These are phyloP conservation scores for Stereocaulon alpinum DNA, from an alignment of 495 filamentous ascomycete species.

Conservation along the genomic window DNA sequence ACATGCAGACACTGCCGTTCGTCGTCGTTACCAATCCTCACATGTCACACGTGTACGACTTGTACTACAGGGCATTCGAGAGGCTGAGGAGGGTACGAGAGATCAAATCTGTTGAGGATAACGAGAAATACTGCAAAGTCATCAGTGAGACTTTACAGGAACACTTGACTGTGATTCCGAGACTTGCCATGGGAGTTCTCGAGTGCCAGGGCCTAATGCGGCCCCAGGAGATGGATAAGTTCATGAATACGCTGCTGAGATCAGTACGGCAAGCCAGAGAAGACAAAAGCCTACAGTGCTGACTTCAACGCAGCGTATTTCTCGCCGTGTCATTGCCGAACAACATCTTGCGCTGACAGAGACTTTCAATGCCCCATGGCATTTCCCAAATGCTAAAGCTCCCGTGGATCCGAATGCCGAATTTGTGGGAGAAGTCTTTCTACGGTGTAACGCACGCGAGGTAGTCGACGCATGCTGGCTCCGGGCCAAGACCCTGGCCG, in stretches of 20 bases:
- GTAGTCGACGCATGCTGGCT: slow-evolving; percentile 76
- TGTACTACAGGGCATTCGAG: slow-evolving; percentile 95
- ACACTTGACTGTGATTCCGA: slow-evolving; percentile 87
- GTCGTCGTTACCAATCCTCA: slow-evolving; percentile 93
- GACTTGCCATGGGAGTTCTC: slow-evolving; percentile 85
- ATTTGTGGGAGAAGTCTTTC: slow-evolving; percentile 90
- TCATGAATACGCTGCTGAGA: slow-evolving; percentile 89
- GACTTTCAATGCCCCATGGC: slow-evolving; percentile 86
- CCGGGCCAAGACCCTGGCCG: slow-evolving; percentile 56
- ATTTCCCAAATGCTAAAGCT: slow-evolving; percentile 69
- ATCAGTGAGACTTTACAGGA: slow-evolving; percentile 71
- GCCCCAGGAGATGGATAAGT: slow-evolving; percentile 69
- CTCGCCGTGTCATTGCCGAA: slow-evolving; percentile 91
- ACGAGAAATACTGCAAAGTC: slow-evolving; percentile 76
- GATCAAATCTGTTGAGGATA: slow-evolving; percentile 78
- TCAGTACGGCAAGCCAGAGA: slow-evolving; percentile 48
- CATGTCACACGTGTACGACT: slow-evolving; percentile 86
- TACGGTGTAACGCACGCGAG: slow-evolving; percentile 85
- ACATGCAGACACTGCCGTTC: slow-evolving; percentile 95
- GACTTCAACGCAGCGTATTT: slow-evolving; percentile 42
- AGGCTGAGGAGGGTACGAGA: slow-evolving; percentile 72
- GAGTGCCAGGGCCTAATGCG: slow-evolving; percentile 74
- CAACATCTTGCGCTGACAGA: slow-evolving; percentile 96
- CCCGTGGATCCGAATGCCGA: slow-evolving; percentile 59
- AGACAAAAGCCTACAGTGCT: not conserved